A percentile compares a stretch with the other conserved stretches of the same genome.
Conservation (phyloP, 495 filamentous ascomycete species). For the Aspergillus avenaceus region DNA sequence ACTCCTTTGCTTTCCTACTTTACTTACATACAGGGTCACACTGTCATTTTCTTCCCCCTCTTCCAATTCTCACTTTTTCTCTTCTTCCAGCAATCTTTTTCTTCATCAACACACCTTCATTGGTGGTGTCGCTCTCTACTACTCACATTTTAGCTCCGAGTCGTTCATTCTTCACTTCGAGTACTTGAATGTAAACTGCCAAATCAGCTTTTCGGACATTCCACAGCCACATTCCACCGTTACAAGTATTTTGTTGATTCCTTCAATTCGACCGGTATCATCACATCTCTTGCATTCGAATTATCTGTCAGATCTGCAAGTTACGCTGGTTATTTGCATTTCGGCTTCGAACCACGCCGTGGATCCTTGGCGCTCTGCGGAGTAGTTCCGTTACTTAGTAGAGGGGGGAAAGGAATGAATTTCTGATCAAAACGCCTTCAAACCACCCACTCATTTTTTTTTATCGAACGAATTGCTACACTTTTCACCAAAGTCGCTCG, state of each 20-base stretch:
- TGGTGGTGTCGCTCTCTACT: constrained; percentile 6
- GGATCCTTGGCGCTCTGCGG: neutral
- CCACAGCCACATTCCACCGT: constrained; percentile 21
- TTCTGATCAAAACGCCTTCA: neutral
- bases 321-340: constrained; percentile 11
- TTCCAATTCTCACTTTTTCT: constrained; percentile 1
- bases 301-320: constrained; percentile 10
- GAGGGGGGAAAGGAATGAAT: neutral
- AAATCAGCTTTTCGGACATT: constrained; percentile 2
- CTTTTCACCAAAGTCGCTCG: neutral
- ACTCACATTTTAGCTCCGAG: constrained; percentile 8
- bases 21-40: too few relatives aligned
- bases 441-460: neutral
- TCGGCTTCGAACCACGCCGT: neutral
- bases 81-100: constrained; percentile 12
- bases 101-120: constrained; percentile 1
- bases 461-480: neutral
- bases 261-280: constrained; percentile 11
- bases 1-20: too few relatives aligned
- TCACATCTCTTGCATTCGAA: neutral
- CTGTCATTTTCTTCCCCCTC: constrained; percentile 6
- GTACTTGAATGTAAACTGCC: constrained; percentile 4
- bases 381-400: neutral
- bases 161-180: constrained; percentile 3
- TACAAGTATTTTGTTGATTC: constrained; percentile 10